phyloP scores from a whole-genome alignment of 768 basidiomycete genomes.

The Amanita thiersii region DNA sequence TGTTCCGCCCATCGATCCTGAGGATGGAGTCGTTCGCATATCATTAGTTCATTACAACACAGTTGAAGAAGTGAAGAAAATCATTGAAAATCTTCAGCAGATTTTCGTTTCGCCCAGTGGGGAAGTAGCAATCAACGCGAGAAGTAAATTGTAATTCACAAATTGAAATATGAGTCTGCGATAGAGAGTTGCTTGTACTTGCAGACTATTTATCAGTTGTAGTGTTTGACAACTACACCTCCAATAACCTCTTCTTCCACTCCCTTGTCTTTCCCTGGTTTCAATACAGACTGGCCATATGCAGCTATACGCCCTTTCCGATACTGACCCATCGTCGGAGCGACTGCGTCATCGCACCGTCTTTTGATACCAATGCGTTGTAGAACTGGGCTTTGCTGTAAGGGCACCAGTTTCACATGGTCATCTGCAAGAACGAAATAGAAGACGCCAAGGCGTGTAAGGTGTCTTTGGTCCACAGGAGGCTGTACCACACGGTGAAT shows the following conservation, averaged over 20 bases:
- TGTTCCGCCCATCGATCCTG: conserved; percentile 45
- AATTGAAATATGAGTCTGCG: no score
- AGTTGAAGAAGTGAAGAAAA: conserved; percentile 53
- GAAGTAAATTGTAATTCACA: no score
- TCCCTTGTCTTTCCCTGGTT: conserved; percentile 26
- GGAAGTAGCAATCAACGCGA: no score
- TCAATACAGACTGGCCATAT: conserved; percentile 32
- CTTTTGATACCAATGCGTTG: conserved; percentile 26
- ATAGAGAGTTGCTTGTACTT: no score
- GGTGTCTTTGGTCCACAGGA: conserved; percentile 33
- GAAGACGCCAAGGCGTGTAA: conserved; percentile 37
- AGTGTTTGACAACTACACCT: conserved; percentile 39
- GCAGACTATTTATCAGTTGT: conserved; percentile 23
- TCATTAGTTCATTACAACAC: conserved; percentile 80
- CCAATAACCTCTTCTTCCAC: conserved; percentile 39
- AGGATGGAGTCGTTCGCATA: conserved; percentile 66
- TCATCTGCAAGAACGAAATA: conserved; percentile 41
- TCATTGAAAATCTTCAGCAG: conserved; percentile 49
- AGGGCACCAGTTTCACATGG: conserved; percentile 30
- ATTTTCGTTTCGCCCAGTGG: conserved; percentile 34
- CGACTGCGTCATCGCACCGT: conserved; percentile 24
- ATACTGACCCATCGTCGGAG: conserved; percentile 35
- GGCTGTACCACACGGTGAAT: conserved; percentile 45
- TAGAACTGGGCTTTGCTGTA: conserved; percentile 32
- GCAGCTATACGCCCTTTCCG: conserved; percentile 29